These are phyloP conservation scores for Penicillium sp. DNA, from an alignment of 2,329 filamentous ascomycete genomes.

Conservation along the genomic window DNA sequence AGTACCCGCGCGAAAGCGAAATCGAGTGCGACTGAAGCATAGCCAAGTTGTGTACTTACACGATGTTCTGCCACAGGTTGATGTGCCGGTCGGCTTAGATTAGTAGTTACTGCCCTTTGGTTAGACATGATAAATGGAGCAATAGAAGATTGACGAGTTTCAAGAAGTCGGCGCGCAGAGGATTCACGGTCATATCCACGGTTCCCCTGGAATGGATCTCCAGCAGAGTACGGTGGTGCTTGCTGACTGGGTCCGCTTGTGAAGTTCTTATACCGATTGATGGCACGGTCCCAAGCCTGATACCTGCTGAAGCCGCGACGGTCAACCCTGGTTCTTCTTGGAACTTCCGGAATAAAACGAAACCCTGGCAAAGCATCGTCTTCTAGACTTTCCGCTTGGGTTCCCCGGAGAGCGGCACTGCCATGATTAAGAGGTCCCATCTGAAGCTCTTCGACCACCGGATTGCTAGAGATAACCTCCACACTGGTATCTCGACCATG, in stretches of 20 bases:
- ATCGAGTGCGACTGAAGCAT: not conserved
- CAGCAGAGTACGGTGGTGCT: constrained; percentile 21
- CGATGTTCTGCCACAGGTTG: constrained; percentile 19
- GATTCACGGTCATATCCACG: constrained; percentile 18
- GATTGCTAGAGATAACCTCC: constrained; percentile 48
- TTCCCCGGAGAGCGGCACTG: constrained; percentile 24
- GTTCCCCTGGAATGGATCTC: constrained; percentile 27
- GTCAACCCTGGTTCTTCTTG: constrained; percentile 42
- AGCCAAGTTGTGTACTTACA: constrained; percentile 25
- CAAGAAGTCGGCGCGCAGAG: constrained; percentile 18
- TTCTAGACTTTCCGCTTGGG: constrained; percentile 37
- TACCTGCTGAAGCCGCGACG: constrained; percentile 53
- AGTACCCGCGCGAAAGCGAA: constrained; percentile 14
- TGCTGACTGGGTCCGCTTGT: constrained; percentile 25
- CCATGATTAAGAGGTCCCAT: constrained; percentile 36
- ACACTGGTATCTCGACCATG: constrained; percentile 45
- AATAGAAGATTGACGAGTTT: constrained; percentile 19
- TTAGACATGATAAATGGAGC: constrained; percentile 23
- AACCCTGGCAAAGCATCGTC: constrained; percentile 44
- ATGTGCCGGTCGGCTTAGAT: constrained; percentile 16
- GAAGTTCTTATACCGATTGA: constrained; percentile 44
- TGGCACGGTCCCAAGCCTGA: constrained; percentile 52
- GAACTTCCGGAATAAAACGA: constrained; percentile 39
- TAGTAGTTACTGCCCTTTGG: constrained; percentile 21
- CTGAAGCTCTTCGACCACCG: constrained; percentile 40